A percentile compares a stretch with the other conserved stretches of the same genome.
phyloP scores from a whole-genome alignment of 1,139 yeast genomes.

The Suhomyces wounanorum region DNA sequence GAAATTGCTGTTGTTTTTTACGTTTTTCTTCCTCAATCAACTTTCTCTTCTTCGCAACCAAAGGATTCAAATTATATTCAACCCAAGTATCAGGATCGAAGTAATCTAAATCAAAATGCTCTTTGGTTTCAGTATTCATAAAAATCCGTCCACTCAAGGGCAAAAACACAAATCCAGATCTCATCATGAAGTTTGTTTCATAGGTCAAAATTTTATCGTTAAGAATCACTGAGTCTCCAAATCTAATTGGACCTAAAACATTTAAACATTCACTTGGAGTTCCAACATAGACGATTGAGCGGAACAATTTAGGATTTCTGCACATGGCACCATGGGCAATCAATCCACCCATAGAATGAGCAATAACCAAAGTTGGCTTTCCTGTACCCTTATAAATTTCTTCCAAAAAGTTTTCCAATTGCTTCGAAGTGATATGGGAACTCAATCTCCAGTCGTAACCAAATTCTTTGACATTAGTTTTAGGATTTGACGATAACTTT shows the following conservation, averaged over 20 bases:
- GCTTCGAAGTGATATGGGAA: slow-evolving; percentile 51
- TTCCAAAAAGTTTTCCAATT: slow-evolving; percentile 50
- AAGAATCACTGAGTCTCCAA: slow-evolving; percentile 77
- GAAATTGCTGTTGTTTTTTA: background rate
- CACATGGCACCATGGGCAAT: slow-evolving; percentile 80
- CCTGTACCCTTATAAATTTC: slow-evolving; percentile 42
- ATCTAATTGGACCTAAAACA: slow-evolving; percentile 80
- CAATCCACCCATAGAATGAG: slow-evolving; percentile 94
- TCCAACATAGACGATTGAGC: slow-evolving; percentile 80
- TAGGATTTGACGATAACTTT: slow-evolving; percentile 56
- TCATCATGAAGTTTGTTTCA: slow-evolving; percentile 85
- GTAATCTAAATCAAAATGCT: slow-evolving; percentile 67
- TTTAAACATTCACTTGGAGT: slow-evolving; percentile 84
- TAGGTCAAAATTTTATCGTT: slow-evolving; percentile 75
- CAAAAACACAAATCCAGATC: slow-evolving; percentile 76
- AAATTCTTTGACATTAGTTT: slow-evolving; percentile 66
- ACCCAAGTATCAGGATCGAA: slow-evolving; percentile 84
- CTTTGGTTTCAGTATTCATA: slow-evolving; percentile 57
- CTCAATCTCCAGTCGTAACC: slow-evolving; percentile 93
- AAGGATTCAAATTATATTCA: slow-evolving; percentile 71
- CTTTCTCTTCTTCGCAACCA: slow-evolving; percentile 54
- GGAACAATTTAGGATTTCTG: slow-evolving; percentile 61
- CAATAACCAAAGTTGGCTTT: slow-evolving; percentile 67
- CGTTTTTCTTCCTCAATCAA: slow-evolving; percentile 12
- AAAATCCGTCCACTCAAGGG: slow-evolving; percentile 78